Evolutionary conservation across 2,329 filamentous ascomycete species (phyloP), one percentile per base, ranked within the genome.

Genomic region (Cercospora zeina): DNA sequence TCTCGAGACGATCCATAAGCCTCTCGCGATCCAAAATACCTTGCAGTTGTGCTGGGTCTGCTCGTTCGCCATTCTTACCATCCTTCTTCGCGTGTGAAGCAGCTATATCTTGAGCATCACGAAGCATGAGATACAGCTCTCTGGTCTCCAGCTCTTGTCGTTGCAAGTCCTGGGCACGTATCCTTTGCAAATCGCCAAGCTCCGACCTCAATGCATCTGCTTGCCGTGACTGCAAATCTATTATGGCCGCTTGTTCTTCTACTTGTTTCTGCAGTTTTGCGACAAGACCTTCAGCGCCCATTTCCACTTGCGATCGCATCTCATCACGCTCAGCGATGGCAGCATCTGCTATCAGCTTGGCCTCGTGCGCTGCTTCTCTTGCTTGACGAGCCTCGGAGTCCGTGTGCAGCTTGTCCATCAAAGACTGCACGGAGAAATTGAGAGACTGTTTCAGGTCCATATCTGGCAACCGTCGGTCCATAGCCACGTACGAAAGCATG

Each of bases 401-500:
- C 1, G 95, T 97, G 74, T 97, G 95, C 57, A 99, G 82, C 78
- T 96, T 96, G 79, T 97, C 95, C 65, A 99, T 82, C 69, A 99
- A 82, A 76, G 87, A 96, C 78, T 97, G 95, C 9, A 99, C 95
- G 0, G 93, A 97, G 72, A 97, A 97, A 76, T 96, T 97, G 67
- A 99, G 85, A 73, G 92, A 96, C 76, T 97, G 93, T 80, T 97
- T 97, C 63, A 99, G 85, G 75, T 99, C 95, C 87, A 97, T 93
- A 77, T 99, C 93, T 39, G 95, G 95, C 67, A 97, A 78, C 66
- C 95, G 85, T 73, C 95, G 86, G 77, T 99, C 95, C 93, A 99
- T 99, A 70, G 93, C 93, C 65, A 99, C 93, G 77, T 97, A 97
- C 77, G 92, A 96, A 68, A 99, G 86, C 92, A 97, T 97, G n/a